Base-by-base conservation (phyloP, 1,284 basidiomycete species). In the Leucocoprinus gongylophorus region DNA sequence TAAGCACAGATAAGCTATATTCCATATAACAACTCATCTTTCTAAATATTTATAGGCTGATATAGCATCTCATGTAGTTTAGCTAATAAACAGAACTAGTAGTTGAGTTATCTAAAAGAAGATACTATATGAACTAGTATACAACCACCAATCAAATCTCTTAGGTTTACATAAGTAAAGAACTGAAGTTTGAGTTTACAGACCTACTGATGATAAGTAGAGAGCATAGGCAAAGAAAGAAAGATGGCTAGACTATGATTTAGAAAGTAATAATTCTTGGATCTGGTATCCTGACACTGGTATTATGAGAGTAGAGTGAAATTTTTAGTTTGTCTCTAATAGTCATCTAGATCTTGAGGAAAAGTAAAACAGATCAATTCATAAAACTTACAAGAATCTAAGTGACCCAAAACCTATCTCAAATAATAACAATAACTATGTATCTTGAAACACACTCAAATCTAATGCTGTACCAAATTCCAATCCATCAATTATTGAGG, bases 31-130 rank as follows among this genome's bases (percentile, higher is more conserved):
- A 1, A 59, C 54, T 51, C 28, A 32, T 8, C 40, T 53, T 2
- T 46, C 46, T 10, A 30, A 44, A 20, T 33, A 6, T 3, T 21
- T 53, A 12, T 53, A 46, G 51, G 46, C 13, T 15, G 23, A 48
- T 6, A 46, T 39, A 18, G 57, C 60, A 1, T 12, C 37, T 1
- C 64, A 72, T 50, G 62, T 60, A 0, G 59, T 66, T 0, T 76
- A 66, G 61, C 40, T 74, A 21, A 61, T 67, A 54, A 76, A 76
- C 53, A 46, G 62, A 3, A 66, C 62, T 1, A 51, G 62, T 0
- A 69, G 64, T 0, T 55, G 57, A 4, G 59, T 61, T 1, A 57
- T 70, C 1, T 53, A 61, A 28, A 45, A 30, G 5, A 41, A 35
- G 15, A 53, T 45, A 23, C 46, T 39, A 1, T 53, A 30, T 37